Conservation (phyloP, 805 yeast species). For the Phaffomyces opuntiae region DNA sequence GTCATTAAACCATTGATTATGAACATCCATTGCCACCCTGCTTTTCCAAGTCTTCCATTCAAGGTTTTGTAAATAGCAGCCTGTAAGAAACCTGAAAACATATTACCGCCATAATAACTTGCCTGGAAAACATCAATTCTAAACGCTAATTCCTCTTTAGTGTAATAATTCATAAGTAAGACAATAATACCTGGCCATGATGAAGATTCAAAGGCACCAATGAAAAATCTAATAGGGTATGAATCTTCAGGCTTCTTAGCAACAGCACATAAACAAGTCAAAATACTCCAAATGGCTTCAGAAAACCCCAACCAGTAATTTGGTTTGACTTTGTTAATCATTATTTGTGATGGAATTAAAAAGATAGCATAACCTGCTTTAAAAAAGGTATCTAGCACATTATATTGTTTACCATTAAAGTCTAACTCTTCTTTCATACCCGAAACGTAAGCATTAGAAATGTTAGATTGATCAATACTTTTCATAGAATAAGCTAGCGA, state of each 20-base stretch:
- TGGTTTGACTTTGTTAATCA: conserved; percentile 33
- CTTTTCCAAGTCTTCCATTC: conserved; percentile 4
- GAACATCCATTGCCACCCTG: conserved; percentile 15
- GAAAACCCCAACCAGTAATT: conserved; percentile 18
- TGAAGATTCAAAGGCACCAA: not conserved
- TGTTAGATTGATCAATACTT: conserved; percentile 44
- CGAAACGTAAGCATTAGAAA: not conserved
- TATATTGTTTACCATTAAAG: not conserved
- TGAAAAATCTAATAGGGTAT: not conserved
- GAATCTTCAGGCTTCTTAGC: not conserved
- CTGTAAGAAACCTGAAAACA: conserved; percentile 33
- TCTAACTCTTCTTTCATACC: not conserved
- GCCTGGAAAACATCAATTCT: conserved; percentile 23
- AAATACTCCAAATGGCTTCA: not conserved
- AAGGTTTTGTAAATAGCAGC: conserved; percentile 6
- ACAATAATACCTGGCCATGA: conserved; percentile 16
- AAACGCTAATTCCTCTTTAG: conserved; percentile 28
- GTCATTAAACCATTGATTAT: conserved; percentile 15
- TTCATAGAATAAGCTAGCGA: conserved; percentile 24
- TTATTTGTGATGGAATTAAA: conserved; percentile 58
- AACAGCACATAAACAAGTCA: conserved; percentile 24
- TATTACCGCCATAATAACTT: conserved; percentile 10
- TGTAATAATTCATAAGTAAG: conserved; percentile 30
- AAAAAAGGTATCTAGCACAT: conserved; percentile 45
- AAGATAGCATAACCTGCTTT: conserved; percentile 32